phyloP scores from a whole-genome alignment of 768 basidiomycete species.

The Clitopilus hobsonii region DNA sequence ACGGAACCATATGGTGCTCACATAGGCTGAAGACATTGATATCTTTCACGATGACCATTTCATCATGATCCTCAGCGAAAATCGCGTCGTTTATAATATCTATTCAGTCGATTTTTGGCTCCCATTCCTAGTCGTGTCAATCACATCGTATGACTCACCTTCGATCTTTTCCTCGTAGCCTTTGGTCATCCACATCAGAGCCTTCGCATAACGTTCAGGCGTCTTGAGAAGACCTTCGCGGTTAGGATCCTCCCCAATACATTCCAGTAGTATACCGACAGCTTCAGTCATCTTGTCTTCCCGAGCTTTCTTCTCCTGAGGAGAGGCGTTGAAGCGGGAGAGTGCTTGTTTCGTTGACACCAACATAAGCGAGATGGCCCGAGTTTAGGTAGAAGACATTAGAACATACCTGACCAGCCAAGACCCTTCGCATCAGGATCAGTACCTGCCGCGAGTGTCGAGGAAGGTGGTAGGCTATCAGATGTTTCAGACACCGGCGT shows the following conservation, averaged over 20 bases:
- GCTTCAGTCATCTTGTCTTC: neutral
- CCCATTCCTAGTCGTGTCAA: neutral
- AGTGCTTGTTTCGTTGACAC: neutral
- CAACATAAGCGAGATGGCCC: too few relatives aligned
- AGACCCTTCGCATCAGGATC: neutral
- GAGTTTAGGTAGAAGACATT: too few relatives aligned
- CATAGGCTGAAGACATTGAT: neutral
- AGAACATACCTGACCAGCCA: neutral
- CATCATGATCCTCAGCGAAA: neutral
- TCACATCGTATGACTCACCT: neutral
- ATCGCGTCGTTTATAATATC: neutral
- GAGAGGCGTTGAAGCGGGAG: neutral
- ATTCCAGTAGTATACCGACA: neutral
- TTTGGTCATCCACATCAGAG: neutral
- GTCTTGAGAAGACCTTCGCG: neutral
- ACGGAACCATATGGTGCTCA: neutral
- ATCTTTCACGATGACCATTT: neutral
- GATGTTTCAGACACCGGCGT: neutral
- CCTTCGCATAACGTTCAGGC: neutral
- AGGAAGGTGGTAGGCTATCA: neutral
- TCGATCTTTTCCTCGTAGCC: neutral
- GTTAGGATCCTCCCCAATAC: neutral
- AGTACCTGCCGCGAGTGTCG: neutral
- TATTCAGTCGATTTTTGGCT: neutral
- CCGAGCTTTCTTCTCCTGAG: neutral